Evolutionary conservation across 2,329 filamentous ascomycete genomes (phyloP).

Genomic region (Hypomyces perniciosus): DNA sequence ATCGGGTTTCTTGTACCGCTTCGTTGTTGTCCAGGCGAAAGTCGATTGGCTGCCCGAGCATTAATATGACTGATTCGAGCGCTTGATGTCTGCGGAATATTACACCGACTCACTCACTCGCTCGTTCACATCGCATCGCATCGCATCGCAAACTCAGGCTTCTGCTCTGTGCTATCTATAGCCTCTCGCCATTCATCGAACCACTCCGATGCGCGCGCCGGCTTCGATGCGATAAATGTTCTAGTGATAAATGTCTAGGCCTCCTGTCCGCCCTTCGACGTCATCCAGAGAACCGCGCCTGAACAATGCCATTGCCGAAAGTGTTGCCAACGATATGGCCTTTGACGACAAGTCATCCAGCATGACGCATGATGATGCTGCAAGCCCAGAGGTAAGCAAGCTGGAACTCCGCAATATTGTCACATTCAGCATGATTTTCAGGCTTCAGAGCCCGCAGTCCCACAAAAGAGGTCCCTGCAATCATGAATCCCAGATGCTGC

Average conservation of each 20-base stretch:
- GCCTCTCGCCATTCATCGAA: not conserved
- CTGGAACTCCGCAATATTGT: too few relatives aligned
- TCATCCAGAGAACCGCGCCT: not conserved
- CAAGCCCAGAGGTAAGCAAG: slow-evolving; percentile 5
- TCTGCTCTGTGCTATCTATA: too few relatives aligned
- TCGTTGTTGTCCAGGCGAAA: not conserved
- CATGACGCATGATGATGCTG: slow-evolving; percentile 4
- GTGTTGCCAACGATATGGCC: slow-evolving; percentile 6
- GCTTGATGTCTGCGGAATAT: not conserved
- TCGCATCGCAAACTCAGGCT: too few relatives aligned
- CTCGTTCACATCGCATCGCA: too few relatives aligned
- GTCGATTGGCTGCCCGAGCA: not conserved
- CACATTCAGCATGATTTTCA: too few relatives aligned
- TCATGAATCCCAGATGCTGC: too few relatives aligned
- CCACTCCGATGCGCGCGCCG: not conserved
- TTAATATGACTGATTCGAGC: not conserved
- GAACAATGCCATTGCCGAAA: slow-evolving; percentile 8
- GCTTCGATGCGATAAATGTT: slow-evolving; percentile 2
- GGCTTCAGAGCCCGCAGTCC: not conserved
- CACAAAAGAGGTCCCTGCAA: not conserved
- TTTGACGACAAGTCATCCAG: slow-evolving; percentile 8
- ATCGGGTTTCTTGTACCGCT: not conserved
- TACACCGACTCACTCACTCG: too few relatives aligned
- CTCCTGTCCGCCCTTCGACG: not conserved
- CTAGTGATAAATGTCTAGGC: not conserved